These are phyloP conservation scores for Fusarium transvaalense DNA, from an alignment of 2,329 filamentous ascomycete species.

Conservation along the genomic window DNA sequence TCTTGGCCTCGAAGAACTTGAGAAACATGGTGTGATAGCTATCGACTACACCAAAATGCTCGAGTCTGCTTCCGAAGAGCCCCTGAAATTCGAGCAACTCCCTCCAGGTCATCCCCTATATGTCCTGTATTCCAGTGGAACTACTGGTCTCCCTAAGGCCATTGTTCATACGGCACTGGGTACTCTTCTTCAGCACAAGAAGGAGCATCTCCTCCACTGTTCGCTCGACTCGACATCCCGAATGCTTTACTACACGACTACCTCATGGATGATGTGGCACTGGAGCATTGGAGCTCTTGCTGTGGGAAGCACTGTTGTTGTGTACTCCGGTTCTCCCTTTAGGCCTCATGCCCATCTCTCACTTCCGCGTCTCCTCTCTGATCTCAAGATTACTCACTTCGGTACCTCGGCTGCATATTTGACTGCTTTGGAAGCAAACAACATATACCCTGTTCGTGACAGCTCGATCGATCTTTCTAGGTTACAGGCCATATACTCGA, in stretches of 20 bases:
- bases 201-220: constrained; percentile 90
- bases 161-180: constrained; percentile 94
- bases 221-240: constrained; percentile 79
- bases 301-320: constrained; percentile 82
- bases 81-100: constrained; percentile 79
- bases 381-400: constrained; percentile 88
- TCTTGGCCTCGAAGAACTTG: constrained; percentile 58
- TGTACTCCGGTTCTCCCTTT: constrained; percentile 96
- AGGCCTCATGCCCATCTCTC: constrained; percentile 81
- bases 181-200: constrained; percentile 95
- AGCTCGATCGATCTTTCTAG: constrained; percentile 68
- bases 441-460: constrained; percentile 68
- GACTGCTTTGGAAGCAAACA: constrained; percentile 86
- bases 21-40: constrained; percentile 55
- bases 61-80: constrained; percentile 56
- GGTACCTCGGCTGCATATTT: constrained; percentile 96
- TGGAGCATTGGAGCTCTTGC: constrained; percentile 92
- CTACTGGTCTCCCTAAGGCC: constrained; percentile 88
- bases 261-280: constrained; percentile 99
- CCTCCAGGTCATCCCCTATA: constrained; percentile 90
- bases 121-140: constrained; percentile 93
- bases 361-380: constrained; percentile 84
- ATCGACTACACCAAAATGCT: constrained; percentile 63
- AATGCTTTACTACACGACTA: constrained; percentile 94
- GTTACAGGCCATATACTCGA: constrained; percentile 91